Conservation (phyloP, 805 yeast genomes). For the Metschnikowia similis region DNA sequence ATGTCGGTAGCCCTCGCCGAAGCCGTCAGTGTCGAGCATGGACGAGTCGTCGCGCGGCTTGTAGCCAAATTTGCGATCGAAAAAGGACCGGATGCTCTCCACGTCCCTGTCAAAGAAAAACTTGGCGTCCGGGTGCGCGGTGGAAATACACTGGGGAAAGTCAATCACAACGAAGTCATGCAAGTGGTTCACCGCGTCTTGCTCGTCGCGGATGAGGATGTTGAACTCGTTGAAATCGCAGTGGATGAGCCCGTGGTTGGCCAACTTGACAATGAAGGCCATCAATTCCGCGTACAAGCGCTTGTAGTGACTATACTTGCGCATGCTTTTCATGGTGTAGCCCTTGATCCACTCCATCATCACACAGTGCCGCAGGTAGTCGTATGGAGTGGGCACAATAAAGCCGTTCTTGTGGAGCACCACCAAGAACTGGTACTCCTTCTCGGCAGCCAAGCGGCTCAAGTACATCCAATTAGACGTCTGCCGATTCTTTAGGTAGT, state of each 20-base stretch:
- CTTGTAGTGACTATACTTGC: slow-evolving; percentile 64
- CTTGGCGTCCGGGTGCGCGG: slow-evolving; percentile 85
- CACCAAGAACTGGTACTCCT: slow-evolving; percentile 86
- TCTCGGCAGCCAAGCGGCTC: slow-evolving; percentile 84
- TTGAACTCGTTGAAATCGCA: slow-evolving; percentile 98
- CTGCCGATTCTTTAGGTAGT: slow-evolving; percentile 71
- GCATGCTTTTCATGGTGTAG: slow-evolving; percentile 81
- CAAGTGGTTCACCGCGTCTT: slow-evolving; percentile 45
- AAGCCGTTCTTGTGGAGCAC: slow-evolving; percentile 72
- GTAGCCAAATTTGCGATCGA: slow-evolving; percentile 72
- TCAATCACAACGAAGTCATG: slow-evolving; percentile 87
- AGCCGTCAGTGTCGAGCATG: slow-evolving; percentile 76
- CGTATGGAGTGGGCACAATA: slow-evolving; percentile 83
- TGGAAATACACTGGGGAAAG: slow-evolving; percentile 97
- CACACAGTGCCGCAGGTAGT: slow-evolving; percentile 85
- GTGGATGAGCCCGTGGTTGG: slow-evolving; percentile 86
- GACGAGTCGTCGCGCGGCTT: slow-evolving; percentile 62
- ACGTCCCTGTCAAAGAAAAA: slow-evolving; percentile 89
- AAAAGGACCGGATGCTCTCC: slow-evolving; percentile 80
- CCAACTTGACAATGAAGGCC: slow-evolving; percentile 80
- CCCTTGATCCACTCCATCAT: slow-evolving; percentile 90
- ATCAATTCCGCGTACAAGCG: slow-evolving; percentile 79
- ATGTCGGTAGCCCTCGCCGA: slow-evolving; percentile 71
- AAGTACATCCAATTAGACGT: slow-evolving; percentile 90
- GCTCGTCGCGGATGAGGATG: slow-evolving; percentile 73